Base-by-base conservation (phyloP, 139 green algal genomes). In the Chlamydomonas sp. region DNA sequence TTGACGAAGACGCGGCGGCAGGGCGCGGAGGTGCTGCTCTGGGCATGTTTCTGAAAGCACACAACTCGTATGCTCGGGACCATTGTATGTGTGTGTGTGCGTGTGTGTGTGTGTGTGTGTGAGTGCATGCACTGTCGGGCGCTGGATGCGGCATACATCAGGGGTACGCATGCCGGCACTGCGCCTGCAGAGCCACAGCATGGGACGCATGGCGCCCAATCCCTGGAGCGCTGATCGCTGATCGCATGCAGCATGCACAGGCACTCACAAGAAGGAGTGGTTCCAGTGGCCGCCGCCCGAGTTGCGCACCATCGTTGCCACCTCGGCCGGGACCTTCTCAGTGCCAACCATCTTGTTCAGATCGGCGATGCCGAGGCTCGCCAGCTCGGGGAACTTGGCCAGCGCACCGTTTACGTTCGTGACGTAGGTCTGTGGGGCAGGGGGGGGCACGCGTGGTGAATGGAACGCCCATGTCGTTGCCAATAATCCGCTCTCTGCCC, bases 371-470 rank as follows among this genome's bases (percentile, higher is more conserved):
- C 77, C 80, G 62, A 91, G 70, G 34, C 50, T 37, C 49, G 82
- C 81, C 1, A 92, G 71, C 64, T 89, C 85, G 0, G 84, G 79
- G 67, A 83, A 80, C 65, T 90, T 89, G 30, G 84, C 76, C 24
- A 95, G 35, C 0, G 78, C 84, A 3, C 29, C 75, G 71, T 96
- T 96, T 1, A 91, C 31, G 70, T 93, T 93, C 47, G 76, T 94
- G 31, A 95, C 70, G 70, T 95, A 91, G 2, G 83, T 64, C 48
- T 84, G 73, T 39, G n/a, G 22, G 8, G n/a, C 22, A 22, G 13
- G 54, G 28, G 37, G 2, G 58, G 2, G 31, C 35, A 3, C 34
- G 35, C 3, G 60, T 90, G 85, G 43, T 89, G 78, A 73, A 88
- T 91, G 71, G 64, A 26, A 61, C 38, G n/a, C 28, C n/a, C 37